A percentile compares a stretch with the other conserved stretches of the same genome.
phyloP scores from a whole-genome alignment of 2,329 filamentous ascomycete genomes.

The Fusarium sp. region DNA sequence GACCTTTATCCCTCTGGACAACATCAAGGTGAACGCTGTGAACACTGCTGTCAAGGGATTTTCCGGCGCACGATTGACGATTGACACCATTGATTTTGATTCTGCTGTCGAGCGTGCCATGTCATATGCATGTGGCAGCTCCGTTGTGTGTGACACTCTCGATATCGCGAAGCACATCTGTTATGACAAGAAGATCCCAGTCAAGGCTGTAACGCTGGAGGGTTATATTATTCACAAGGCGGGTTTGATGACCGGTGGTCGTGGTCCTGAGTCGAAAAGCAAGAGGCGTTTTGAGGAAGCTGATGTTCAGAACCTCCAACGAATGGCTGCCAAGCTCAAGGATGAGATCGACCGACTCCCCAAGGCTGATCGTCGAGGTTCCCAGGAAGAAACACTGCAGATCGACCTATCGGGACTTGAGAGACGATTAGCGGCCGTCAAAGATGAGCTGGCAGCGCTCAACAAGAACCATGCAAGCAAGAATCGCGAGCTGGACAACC shows the following conservation, averaged over 20 bases:
- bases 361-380: constrained; percentile 78
- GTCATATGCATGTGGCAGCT: constrained; percentile 93
- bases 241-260: constrained; percentile 95
- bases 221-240: constrained; percentile 98
- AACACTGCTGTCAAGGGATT: constrained; percentile 93
- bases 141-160: constrained; percentile 91
- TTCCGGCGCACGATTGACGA: constrained; percentile 85
- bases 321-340: constrained; percentile 78
- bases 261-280: constrained; percentile 79
- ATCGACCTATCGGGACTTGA: constrained; percentile 84
- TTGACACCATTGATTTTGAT: constrained; percentile 97
- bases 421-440: constrained; percentile 76
- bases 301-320: constrained; percentile 86
- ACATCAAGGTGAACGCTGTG: constrained; percentile 92
- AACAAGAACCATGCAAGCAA: constrained; percentile 88
- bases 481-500: constrained; percentile 81
- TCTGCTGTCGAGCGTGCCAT: constrained; percentile 89
- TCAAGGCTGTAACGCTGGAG: constrained; percentile 94
- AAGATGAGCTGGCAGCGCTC: constrained; percentile 81
- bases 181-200: constrained; percentile 85
- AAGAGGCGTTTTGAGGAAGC: constrained; percentile 90
- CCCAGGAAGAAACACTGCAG: constrained; percentile 83
- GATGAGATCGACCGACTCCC: constrained; percentile 85
- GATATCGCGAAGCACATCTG: constrained; percentile 89
- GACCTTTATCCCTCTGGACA: constrained; percentile 96